phyloP scores from a whole-genome alignment of 23 red algal genomes.

The Chondrus crispus region DNA sequence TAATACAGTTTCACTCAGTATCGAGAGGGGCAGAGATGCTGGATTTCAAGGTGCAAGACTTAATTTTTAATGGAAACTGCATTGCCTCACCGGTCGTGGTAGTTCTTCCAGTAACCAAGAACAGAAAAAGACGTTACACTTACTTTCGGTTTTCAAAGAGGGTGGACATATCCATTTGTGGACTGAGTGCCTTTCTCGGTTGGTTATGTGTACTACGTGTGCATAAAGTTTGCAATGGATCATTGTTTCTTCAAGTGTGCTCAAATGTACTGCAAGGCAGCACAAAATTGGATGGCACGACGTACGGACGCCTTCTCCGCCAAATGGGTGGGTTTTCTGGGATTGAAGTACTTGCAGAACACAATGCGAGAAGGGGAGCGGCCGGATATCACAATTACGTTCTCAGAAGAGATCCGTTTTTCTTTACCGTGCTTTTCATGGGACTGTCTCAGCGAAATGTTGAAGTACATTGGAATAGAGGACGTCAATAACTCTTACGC shows the following conservation, averaged over 20 bases:
- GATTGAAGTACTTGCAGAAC: background rate
- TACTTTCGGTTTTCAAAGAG: background rate
- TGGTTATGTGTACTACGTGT: background rate
- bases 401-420: background rate
- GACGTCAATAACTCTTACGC: background rate
- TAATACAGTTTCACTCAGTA: background rate
- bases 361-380: background rate
- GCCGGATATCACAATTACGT: background rate
- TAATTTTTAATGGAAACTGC: background rate
- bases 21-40: background rate
- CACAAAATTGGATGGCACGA: background rate
- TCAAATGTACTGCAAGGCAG: background rate
- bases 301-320: background rate
- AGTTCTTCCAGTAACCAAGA: background rate
- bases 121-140: background rate
- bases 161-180: background rate
- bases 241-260: background rate
- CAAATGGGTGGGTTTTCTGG: background rate
- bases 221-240: background rate
- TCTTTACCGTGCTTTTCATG: background rate
- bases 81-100: background rate
- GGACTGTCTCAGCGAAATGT: background rate
- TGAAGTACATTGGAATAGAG: background rate
- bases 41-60: background rate
- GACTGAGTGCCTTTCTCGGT: background rate